Evolutionary conservation across 345 rosid species (phyloP).

Genomic region (Erucastrum elatum): DNA sequence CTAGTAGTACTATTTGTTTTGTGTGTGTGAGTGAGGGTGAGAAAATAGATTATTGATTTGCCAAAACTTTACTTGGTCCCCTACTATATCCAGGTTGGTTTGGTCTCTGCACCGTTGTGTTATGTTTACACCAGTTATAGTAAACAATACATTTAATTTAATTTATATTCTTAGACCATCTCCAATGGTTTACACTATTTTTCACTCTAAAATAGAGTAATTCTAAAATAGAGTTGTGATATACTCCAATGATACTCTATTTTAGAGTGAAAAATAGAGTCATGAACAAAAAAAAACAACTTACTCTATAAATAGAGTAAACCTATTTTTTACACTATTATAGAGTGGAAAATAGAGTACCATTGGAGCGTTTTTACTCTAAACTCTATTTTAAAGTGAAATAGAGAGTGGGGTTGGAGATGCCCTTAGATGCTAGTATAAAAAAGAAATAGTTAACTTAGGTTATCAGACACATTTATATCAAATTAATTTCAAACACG

Average conservation of each 20-base stretch:
- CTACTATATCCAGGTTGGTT: conserved; percentile 45
- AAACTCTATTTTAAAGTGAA: too few relatives aligned
- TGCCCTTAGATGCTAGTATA: conserved; percentile 17
- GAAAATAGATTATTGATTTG: conserved; percentile 10
- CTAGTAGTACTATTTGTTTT: neutral
- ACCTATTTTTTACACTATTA: too few relatives aligned
- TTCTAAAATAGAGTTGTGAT: too few relatives aligned
- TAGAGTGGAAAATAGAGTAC: too few relatives aligned
- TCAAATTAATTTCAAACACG: conserved; percentile 19
- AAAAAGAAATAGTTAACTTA: conserved; percentile 14
- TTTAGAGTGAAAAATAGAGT: too few relatives aligned
- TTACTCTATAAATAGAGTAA: too few relatives aligned
- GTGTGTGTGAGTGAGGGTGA: neutral
- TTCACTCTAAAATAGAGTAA: too few relatives aligned
- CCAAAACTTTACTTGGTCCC: conserved; percentile 31
- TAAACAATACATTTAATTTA: conserved; percentile 23
- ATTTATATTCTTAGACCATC: conserved; percentile 22
- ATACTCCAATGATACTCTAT: too few relatives aligned
- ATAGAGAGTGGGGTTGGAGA: too few relatives aligned
- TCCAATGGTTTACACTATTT: too few relatives aligned
- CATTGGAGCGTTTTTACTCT: too few relatives aligned
- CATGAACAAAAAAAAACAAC: too few relatives aligned
- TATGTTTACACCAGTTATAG: conserved; percentile 33
- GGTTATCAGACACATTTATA: conserved; percentile 21
- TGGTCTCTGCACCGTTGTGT: conserved; percentile 39